Percentiles rank a stretch among this genome's conserved stretches.
Conservation (phyloP, 1,139 yeast species). For the Candida sp. region DNA sequence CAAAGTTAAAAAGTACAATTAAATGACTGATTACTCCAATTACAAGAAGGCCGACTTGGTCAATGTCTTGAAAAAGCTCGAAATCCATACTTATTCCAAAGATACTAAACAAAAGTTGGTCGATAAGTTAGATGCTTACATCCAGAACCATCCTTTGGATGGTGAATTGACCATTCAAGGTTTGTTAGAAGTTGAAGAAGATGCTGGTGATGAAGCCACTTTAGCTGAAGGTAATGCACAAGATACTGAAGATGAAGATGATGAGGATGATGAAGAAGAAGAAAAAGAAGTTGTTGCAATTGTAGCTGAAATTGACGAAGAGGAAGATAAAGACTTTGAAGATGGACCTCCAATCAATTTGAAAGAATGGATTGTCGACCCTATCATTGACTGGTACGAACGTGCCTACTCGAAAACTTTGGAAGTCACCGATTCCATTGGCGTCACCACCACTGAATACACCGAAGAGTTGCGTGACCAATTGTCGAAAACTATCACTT, state of each 20-base stretch:
- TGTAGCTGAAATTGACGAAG: constrained; percentile 22
- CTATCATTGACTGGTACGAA: constrained; percentile 32
- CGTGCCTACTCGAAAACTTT: constrained; percentile 22
- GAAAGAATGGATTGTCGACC: constrained; percentile 36
- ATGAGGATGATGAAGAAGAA: constrained; percentile 21
- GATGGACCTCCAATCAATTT: constrained; percentile 42
- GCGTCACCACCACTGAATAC: constrained; percentile 38
- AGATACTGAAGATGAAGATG: constrained; percentile 11
- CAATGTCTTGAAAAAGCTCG: constrained; percentile 32
- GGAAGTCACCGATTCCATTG: constrained; percentile 35
- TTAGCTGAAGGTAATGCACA: constrained; percentile 13
- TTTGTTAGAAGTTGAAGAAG: constrained; percentile 12
- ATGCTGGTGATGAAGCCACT: constrained; percentile 17
- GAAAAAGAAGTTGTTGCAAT: constrained; percentile 19
- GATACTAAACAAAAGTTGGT: constrained; percentile 43
- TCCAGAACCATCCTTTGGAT: constrained; percentile 34
- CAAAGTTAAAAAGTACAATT: no score
- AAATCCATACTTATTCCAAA: constrained; percentile 30
- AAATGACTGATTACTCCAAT: constrained; percentile 6
- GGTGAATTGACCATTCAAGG: constrained; percentile 29
- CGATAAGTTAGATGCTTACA: constrained; percentile 36
- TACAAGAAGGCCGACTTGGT: constrained; percentile 39
- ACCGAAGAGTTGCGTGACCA: constrained; percentile 47
- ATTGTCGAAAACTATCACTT: constrained; percentile 45
- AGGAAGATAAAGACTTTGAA: constrained; percentile 26